Percentiles rank a stretch among this genome's conserved stretches.
These are phyloP conservation scores for Fraxinus anomala DNA, from an alignment of 257 asterid genomes.

Conservation along the genomic window DNA sequence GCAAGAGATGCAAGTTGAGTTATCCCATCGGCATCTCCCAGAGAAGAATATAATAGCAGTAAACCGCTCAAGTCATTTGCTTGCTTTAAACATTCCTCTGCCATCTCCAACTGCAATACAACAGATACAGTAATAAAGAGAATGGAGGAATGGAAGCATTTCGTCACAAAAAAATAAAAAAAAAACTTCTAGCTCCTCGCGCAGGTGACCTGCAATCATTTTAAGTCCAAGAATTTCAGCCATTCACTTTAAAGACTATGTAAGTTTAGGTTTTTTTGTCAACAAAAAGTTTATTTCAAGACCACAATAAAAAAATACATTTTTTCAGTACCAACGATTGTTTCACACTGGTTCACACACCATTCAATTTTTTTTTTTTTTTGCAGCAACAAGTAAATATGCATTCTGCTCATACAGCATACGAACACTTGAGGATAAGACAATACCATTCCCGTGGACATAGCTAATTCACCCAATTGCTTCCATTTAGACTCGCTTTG, in stretches of 20 bases:
- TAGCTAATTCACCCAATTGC: constrained; percentile 96
- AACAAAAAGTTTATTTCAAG: neutral
- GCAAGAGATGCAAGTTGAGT: constrained; percentile 72
- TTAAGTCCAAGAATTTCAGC: constrained; percentile 3
- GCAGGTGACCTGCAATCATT: neutral
- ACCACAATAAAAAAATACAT: neutral
- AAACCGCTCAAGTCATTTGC: constrained; percentile 97
- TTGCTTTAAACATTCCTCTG: constrained; percentile 88
- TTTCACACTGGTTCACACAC: neutral
- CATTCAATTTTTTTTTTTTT: neutral
- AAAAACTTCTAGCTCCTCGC: neutral
- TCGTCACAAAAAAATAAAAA: neutral
- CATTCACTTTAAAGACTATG: neutral
- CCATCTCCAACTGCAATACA: constrained; percentile 76
- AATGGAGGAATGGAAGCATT: constrained; percentile 2
- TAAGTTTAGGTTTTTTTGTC: neutral
- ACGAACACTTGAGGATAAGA: constrained; percentile 13
- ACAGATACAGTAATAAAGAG: constrained; percentile 14
- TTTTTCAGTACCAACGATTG: neutral
- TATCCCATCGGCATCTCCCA: constrained; percentile 85
- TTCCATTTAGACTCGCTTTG: constrained; percentile 91
- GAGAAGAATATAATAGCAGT: constrained; percentile 78
- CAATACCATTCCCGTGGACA: constrained; percentile 89
- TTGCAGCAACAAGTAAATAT: constrained; percentile 3
- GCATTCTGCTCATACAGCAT: constrained; percentile 19